These are phyloP conservation scores for Komagataella phaffii DNA, from an alignment of 805 yeast species.

Conservation along the genomic window DNA sequence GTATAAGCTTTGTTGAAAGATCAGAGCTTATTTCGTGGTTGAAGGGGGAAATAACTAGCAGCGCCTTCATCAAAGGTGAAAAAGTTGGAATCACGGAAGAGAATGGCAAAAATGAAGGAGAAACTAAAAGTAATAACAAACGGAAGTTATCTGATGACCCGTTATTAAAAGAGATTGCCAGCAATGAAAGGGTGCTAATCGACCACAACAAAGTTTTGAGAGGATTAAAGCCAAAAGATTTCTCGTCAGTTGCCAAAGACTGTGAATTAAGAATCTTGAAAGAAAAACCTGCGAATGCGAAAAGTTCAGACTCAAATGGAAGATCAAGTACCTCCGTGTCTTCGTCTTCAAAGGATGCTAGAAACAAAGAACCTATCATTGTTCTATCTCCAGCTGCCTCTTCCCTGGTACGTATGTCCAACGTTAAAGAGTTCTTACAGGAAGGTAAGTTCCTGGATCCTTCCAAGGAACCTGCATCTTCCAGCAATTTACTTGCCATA, in stretches of 20 bases:
- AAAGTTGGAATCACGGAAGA: slow-evolving; percentile 6
- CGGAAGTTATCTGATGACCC: slow-evolving; percentile 30
- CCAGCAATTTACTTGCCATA: slow-evolving; percentile 32
- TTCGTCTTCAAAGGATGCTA: slow-evolving; percentile 2
- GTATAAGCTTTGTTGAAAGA: slow-evolving; percentile 73
- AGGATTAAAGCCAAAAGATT: slow-evolving; percentile 55
- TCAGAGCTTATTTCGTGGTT: slow-evolving; percentile 78
- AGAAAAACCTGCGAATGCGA: slow-evolving; percentile 3
- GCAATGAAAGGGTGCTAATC: slow-evolving; percentile 27
- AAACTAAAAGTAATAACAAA: slow-evolving; percentile 5
- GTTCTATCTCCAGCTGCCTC: slow-evolving; percentile 73
- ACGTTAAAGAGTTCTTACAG: slow-evolving; percentile 59
- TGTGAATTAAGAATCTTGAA: slow-evolving; percentile 44
- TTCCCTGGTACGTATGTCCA: slow-evolving; percentile 48
- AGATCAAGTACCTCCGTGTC: neutral
- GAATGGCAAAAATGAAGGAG: slow-evolving; percentile 1
- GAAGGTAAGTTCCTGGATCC: slow-evolving; percentile 57
- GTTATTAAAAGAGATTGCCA: slow-evolving; percentile 29
- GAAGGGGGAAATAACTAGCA: slow-evolving; percentile 48
- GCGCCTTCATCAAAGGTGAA: slow-evolving; percentile 33
- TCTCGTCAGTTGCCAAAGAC: slow-evolving; percentile 55
- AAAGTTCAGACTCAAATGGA: slow-evolving; percentile 9
- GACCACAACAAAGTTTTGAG: slow-evolving; percentile 30
- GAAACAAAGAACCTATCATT: slow-evolving; percentile 51
- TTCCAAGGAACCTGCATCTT: slow-evolving; percentile 19